These are phyloP conservation scores for Metschnikowia colocasiae DNA, from an alignment of 805 yeast species.

Conservation along the genomic window DNA sequence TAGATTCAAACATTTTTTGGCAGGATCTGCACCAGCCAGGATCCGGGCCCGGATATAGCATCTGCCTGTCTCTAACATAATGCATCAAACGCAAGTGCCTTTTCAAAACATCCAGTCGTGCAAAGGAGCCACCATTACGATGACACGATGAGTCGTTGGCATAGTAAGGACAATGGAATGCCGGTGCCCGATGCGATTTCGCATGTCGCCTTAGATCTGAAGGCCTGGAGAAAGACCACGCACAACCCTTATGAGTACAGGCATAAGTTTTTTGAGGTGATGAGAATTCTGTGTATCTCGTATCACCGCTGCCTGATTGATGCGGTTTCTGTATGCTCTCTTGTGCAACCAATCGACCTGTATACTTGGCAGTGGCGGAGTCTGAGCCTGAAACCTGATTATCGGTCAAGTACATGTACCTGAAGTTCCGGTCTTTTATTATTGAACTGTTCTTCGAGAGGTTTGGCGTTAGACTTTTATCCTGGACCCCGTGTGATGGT, in stretches of 20 bases:
- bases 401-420: conserved; percentile 4
- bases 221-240: conserved; percentile 67
- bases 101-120: conserved; percentile 68
- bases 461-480: not conserved
- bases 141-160: conserved; percentile 66
- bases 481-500: not conserved
- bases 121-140: conserved; percentile 71
- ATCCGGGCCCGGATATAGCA: conserved; percentile 32
- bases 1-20: conserved; percentile 49
- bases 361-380: not conserved
- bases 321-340: not conserved
- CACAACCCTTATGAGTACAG: conserved; percentile 46
- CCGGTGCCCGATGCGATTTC: conserved; percentile 63
- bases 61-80: conserved; percentile 48
- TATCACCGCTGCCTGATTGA: not conserved
- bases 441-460: not conserved
- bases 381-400: not conserved
- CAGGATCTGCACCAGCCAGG: conserved; percentile 70
- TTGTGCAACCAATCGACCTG: not conserved
- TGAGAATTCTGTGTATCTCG: not conserved
- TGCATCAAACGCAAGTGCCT: conserved; percentile 71
- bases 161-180: conserved; percentile 73
- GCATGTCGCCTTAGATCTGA: conserved; percentile 67
- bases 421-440: conserved; percentile 1
- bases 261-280: conserved; percentile 30